A percentile compares a stretch with the other conserved stretches of the same genome.
phyloP scores from a whole-genome alignment of 2,329 filamentous ascomycete genomes.

The Dactylellina leptospora region DNA sequence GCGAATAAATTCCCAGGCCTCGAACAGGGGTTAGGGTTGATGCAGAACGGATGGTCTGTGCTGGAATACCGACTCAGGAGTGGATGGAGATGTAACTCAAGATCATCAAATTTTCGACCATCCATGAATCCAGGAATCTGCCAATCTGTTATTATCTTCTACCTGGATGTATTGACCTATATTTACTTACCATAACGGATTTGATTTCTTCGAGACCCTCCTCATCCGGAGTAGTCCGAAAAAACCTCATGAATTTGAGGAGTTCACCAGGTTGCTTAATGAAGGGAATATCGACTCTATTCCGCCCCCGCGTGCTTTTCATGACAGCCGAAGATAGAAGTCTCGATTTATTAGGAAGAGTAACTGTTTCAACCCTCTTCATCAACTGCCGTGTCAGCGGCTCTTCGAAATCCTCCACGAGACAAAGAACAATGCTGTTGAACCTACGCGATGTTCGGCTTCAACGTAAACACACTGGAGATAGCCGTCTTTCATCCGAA shows the following conservation, averaged over 20 bases:
- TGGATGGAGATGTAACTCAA: not conserved
- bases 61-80: not conserved
- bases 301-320: not conserved
- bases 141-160: not conserved
- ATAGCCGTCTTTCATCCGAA: not conserved
- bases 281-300: not conserved
- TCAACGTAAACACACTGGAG: not conserved
- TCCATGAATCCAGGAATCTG: not conserved
- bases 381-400: not conserved
- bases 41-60: slow-evolving; percentile 1
- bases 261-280: not conserved
- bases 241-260: not conserved
- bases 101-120: not conserved
- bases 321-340: not conserved
- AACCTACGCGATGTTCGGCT: not conserved
- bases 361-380: not conserved
- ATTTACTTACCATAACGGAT: not conserved
- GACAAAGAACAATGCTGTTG: no score
- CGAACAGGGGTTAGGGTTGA: not conserved
- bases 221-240: not conserved
- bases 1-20: not conserved
- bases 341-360: not conserved
- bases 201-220: not conserved
- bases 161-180: not conserved
- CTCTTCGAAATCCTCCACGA: no score